Conservation (phyloP, 1,284 basidiomycete species). For the Taiwanofungus camphoratus region DNA sequence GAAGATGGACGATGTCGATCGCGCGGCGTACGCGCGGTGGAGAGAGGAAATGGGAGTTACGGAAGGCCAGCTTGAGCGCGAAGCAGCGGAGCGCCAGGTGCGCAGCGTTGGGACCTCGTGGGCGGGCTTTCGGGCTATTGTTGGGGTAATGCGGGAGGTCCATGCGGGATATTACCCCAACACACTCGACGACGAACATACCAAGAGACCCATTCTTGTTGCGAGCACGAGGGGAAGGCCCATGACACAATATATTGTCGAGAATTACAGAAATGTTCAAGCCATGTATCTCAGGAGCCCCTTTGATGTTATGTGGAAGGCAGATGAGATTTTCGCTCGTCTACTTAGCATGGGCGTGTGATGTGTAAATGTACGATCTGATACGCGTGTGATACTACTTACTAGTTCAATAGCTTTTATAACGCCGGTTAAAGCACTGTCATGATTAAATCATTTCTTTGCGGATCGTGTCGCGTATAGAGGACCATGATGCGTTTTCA, state of each 20-base stretch:
- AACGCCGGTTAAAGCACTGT: no score
- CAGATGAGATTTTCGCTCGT: no score
- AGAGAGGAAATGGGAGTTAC: constrained; percentile 32
- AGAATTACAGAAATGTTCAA: constrained; percentile 34
- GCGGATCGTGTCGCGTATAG: no score
- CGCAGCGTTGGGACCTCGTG: constrained; percentile 45
- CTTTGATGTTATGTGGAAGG: no score
- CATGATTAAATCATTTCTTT: no score
- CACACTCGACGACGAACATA: constrained; percentile 38
- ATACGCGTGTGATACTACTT: no score
- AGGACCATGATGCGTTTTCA: no score
- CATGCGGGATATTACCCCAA: constrained; percentile 46
- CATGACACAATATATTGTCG: constrained; percentile 43
- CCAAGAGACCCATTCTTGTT: constrained; percentile 39
- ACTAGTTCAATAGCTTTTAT: no score
- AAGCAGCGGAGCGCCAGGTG: constrained; percentile 36
- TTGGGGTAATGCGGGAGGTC: constrained; percentile 41
- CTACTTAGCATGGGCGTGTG: no score
- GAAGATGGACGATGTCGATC: constrained; percentile 38
- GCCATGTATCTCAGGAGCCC: constrained; percentile 31
- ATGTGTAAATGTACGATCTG: no score
- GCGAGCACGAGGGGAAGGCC: constrained; percentile 32
- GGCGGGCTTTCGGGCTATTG: constrained; percentile 45
- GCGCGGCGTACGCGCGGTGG: constrained; percentile 35
- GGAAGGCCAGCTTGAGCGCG: constrained; percentile 38